phyloP scores from a whole-genome alignment of 495 filamentous ascomycete species.

The Cairneyella variabilis region DNA sequence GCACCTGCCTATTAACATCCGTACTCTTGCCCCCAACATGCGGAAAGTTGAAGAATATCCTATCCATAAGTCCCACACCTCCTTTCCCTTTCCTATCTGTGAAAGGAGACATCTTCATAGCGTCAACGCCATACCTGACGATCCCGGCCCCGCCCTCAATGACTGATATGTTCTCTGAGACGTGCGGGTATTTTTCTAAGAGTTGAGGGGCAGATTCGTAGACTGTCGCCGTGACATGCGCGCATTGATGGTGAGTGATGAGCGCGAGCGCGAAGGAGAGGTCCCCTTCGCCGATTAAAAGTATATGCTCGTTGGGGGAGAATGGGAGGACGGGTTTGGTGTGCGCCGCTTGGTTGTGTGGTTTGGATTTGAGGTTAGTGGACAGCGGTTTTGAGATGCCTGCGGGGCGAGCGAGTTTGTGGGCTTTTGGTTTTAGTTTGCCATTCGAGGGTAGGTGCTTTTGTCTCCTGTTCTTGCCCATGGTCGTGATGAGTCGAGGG shows the following conservation, averaged over 20 bases:
- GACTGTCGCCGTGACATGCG: slow-evolving; percentile 53
- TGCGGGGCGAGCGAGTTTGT: slow-evolving; percentile 2
- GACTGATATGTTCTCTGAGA: slow-evolving; percentile 50
- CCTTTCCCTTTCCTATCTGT: slow-evolving; percentile 15
- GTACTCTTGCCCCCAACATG: slow-evolving; percentile 88
- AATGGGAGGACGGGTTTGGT: slow-evolving; percentile 70
- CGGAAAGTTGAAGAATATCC: slow-evolving; percentile 92
- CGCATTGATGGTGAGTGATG: slow-evolving; percentile 65
- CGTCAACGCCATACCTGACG: slow-evolving; percentile 71
- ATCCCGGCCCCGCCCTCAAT: slow-evolving; percentile 43
- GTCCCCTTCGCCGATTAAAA: slow-evolving; percentile 91
- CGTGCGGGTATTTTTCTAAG: slow-evolving; percentile 74
- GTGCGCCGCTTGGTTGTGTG: slow-evolving; percentile 30
- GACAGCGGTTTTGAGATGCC: neutral
- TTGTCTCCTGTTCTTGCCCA: slow-evolving; percentile 15
- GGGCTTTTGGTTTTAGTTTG: neutral
- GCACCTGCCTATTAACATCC: slow-evolving; percentile 91
- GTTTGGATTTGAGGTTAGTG: slow-evolving; percentile 9
- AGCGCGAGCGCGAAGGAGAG: slow-evolving; percentile 85
- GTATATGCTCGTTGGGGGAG: slow-evolving; percentile 60
- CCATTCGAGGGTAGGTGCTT: neutral
- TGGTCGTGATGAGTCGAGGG: neutral
- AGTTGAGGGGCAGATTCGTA: slow-evolving; percentile 47
- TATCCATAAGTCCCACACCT: slow-evolving; percentile 52
- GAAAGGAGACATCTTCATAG: slow-evolving; percentile 57